phyloP scores from a whole-genome alignment of 2,329 filamentous ascomycete species.

The Parasarocladium wereldwijsianum region DNA sequence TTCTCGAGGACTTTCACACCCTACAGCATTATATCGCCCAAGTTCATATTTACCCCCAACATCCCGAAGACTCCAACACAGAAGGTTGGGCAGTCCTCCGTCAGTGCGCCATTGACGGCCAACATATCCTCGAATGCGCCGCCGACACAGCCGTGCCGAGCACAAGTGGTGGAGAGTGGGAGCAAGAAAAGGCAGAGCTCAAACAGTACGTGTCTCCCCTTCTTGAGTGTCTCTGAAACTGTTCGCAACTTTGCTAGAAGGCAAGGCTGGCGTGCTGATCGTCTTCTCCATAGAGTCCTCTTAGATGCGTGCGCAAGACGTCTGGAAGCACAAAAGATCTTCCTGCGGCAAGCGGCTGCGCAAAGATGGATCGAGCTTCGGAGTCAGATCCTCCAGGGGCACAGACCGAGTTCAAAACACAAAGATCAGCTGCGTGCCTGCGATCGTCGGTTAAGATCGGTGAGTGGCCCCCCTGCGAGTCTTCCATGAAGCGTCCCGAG shows the following conservation, averaged over 20 bases:
- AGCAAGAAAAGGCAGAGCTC: slow-evolving; percentile 47
- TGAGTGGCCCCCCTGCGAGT: slow-evolving; percentile 20
- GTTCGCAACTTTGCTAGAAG: neutral
- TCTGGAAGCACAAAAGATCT: slow-evolving; percentile 52
- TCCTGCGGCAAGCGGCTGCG: slow-evolving; percentile 43
- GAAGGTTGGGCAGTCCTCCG: slow-evolving; percentile 48
- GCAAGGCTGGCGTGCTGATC: neutral
- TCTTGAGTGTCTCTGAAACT: neutral
- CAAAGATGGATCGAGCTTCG: slow-evolving; percentile 44
- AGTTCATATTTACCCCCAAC: slow-evolving; percentile 35
- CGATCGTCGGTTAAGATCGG: slow-evolving; percentile 41
- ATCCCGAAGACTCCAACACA: slow-evolving; percentile 45
- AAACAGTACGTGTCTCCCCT: slow-evolving; percentile 34
- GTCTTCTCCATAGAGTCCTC: slow-evolving; percentile 26
- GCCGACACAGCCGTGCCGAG: slow-evolving; percentile 45
- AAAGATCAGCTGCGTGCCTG: slow-evolving; percentile 34
- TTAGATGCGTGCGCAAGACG: slow-evolving; percentile 46
- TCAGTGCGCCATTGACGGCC: slow-evolving; percentile 47
- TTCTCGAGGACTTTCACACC: slow-evolving; percentile 45
- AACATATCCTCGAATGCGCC: slow-evolving; percentile 49
- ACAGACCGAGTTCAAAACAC: slow-evolving; percentile 30
- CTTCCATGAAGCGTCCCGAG: neutral
- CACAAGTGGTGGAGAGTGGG: slow-evolving; percentile 35
- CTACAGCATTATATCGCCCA: slow-evolving; percentile 49
- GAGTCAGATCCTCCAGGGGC: slow-evolving; percentile 35